Base-by-base conservation (phyloP, 495 filamentous ascomycete species). In the Penicillium desertorum region DNA sequence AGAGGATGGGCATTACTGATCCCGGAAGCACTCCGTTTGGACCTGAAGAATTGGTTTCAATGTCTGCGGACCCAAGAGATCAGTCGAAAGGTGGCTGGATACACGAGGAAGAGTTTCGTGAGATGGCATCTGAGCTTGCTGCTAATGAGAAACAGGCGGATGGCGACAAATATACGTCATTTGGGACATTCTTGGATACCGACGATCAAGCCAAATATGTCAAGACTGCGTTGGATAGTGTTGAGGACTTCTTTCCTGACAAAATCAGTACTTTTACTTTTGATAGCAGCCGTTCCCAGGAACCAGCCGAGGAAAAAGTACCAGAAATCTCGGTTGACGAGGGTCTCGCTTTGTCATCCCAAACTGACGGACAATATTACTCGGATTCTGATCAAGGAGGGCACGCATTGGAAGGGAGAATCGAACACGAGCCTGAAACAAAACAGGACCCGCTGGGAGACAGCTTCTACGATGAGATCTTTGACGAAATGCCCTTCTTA, bases 211-310 rank as follows among this genome's bases (percentile, higher is more conserved):
- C 82, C 52, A 72, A 75, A 20, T 69, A 76, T 1, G 73, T 96
- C n/a, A 86, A 86, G 63, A 95, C 93, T 9, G 79, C 81, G 7
- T 65, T 92, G 20, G 85, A 94, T 61, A 92, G 93, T 39, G 86
- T 96, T 3, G 87, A 89, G 62, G 94, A 97, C 69, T 78, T 97
- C 23, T 96, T 84, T 62, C 83, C 88, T 0, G 79, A 84, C n/a
- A 87, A 84, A 47, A 63, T 91, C 25, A 65, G 76, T 2, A 53
- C 61, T 11, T 51, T 67, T 10, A 62, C 46, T 36, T 34, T 67
- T 14, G 52, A 69, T 54, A 39, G 49, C 3, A 52, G 41, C 11
- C 48, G 29, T 20, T 25, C 29, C 12, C 55, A 51, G 19, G 51
- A 41, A 9, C 23, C 48, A 22, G 54, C 58, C 7, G 56, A 59